Conservation (phyloP, 768 basidiomycete species). For the Fomitopsis serialis region DNA sequence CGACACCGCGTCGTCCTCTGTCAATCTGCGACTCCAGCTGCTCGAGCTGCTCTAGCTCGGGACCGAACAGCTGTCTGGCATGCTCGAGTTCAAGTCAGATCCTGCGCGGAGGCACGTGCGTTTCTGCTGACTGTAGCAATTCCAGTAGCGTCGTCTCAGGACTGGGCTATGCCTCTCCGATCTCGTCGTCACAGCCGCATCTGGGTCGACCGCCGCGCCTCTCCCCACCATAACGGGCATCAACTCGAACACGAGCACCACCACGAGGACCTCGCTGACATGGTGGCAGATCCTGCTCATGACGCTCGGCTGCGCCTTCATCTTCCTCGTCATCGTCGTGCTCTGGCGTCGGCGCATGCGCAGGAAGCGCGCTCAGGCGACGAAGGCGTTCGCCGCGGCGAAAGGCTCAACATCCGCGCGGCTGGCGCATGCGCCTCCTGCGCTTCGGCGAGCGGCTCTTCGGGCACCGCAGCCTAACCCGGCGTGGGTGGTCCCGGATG, state of each 20-base stretch:
- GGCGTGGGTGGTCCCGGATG: constrained; percentile 19
- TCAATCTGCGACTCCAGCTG: constrained; percentile 73
- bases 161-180: constrained; percentile 80
- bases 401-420: constrained; percentile 45
- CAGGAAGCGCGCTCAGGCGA: constrained; percentile 62
- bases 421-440: constrained; percentile 53
- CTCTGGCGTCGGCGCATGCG: constrained; percentile 67
- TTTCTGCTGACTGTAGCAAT: constrained; percentile 52
- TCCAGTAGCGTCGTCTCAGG: constrained; percentile 55
- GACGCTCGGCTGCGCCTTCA: constrained; percentile 75
- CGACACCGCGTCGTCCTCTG: constrained; percentile 62
- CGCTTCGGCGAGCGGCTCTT: constrained; percentile 58
- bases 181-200: constrained; percentile 54
- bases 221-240: constrained; percentile 57
- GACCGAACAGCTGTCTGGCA: constrained; percentile 63
- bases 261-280: constrained; percentile 27
- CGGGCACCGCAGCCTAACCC: constrained; percentile 32
- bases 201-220: constrained; percentile 36
- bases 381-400: constrained; percentile 55
- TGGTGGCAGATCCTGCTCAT: constrained; percentile 90
- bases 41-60: constrained; percentile 70
- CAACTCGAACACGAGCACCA: constrained; percentile 34
- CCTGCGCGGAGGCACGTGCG: constrained; percentile 61
- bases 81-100: constrained; percentile 63
- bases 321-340: constrained; percentile 62